Evolutionary conservation across 2,329 filamentous ascomycete genomes (phyloP).

Genomic region (Diaporthe sp.): DNA sequence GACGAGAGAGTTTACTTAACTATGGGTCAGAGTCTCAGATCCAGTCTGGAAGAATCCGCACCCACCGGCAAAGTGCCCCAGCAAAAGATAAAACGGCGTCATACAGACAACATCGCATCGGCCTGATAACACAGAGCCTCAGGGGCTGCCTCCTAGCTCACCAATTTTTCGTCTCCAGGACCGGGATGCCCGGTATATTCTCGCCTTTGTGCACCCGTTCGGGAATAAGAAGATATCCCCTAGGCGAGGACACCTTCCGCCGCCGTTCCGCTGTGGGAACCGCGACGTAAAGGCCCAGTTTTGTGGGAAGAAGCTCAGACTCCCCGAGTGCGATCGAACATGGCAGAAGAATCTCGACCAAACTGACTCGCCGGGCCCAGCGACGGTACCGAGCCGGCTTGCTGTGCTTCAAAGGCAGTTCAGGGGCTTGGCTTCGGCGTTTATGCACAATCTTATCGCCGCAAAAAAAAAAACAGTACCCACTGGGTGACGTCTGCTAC

Average conservation of each 20-base stretch:
- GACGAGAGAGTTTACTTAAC: background rate
- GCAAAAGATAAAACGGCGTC: background rate
- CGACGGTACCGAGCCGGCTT: background rate
- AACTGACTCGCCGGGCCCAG: slow-evolving; percentile 2
- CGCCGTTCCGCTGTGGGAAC: slow-evolving; percentile 21
- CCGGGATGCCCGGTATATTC: background rate
- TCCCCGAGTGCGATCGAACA: background rate
- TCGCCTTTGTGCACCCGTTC: background rate
- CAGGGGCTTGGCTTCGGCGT: slow-evolving; percentile 6
- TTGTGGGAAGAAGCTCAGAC: slow-evolving; percentile 21
- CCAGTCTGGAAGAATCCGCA: background rate
- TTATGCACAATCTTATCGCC: slow-evolving; percentile 10
- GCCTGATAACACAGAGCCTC: background rate
- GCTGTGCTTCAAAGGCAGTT: background rate
- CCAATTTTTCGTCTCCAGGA: background rate
- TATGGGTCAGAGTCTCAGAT: background rate
- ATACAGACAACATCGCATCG: background rate
- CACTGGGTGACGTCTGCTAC: slow-evolving; percentile 17
- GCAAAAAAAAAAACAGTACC: background rate
- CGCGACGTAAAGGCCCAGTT: slow-evolving; percentile 5
- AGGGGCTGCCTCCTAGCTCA: slow-evolving; percentile 3
- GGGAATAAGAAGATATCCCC: background rate
- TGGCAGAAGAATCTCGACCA: slow-evolving; percentile 13
- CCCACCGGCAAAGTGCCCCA: background rate
- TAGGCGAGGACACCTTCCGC: background rate